Evolutionary conservation across 2,329 filamentous ascomycete species (phyloP), one percentile per base, ranked within the genome.

Genomic region (Dactylellina leptospora): DNA sequence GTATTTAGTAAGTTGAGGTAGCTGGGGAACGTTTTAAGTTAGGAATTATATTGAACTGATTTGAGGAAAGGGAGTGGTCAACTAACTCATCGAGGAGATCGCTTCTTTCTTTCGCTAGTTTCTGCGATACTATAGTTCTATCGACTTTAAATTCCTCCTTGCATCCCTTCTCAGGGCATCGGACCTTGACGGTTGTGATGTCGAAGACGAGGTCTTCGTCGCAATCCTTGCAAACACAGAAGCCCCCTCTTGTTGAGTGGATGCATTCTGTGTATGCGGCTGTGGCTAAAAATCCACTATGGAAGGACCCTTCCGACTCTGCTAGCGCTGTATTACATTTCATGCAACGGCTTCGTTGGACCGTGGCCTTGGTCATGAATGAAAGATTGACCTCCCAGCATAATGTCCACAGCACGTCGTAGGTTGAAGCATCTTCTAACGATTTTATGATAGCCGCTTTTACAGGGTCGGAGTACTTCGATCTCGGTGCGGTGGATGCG

Each of bases 381-480:
- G 66, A 62, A 13, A 71, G 27, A 27, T 71, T 71, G 53, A 71
- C 59, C 13, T 71, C 66, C 51, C 50, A 71, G 51, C 66, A 71
- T 47, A 71, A 27, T 16, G 53, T 53, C 58, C 50, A 71, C 11
- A 63, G 27, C 6, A 22, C 10, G 25, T 71, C 58, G 44, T 71
- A 71, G 4, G 66, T 71, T 4, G 50, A 59, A 47, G 58, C 54
- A n/a, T 71, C 66, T 62, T 71, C 23, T 22, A 71, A 27, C 8
- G 50, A 27, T 38, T 63, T 62, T 45, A 71, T 62, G 3, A 71
- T 59, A 11, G 66, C 58, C 27, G 66, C 66, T 18, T 71, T 71
- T 42, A 48, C 66, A 6, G 66, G 66, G 45, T 63, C 58, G 42
- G 66, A 23, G 40, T 71, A 71, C 59, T 71, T 71, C 3, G 50